Percentiles rank a stretch among this genome's conserved stretches.
These are phyloP conservation scores for Lipomyces chichibuensis DNA, from an alignment of 805 yeast genomes.

Conservation along the genomic window DNA sequence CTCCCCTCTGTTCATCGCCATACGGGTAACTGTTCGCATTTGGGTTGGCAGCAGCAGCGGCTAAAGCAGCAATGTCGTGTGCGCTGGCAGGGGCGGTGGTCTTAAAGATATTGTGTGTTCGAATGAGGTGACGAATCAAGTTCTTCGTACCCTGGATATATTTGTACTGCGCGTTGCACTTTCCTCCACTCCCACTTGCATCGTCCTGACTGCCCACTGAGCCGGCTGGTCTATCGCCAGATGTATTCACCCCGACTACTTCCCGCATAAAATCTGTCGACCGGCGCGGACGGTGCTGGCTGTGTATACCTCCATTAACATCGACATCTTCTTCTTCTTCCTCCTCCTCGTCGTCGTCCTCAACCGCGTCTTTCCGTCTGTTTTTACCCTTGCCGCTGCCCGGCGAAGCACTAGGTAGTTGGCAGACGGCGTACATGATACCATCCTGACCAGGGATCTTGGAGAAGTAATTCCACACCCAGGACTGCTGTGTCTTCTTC, in stretches of 20 bases:
- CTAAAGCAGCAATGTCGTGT: slow-evolving; percentile 10
- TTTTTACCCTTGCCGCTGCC: slow-evolving; percentile 4
- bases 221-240: slow-evolving; percentile 6
- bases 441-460: slow-evolving; percentile 30
- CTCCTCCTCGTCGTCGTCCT: slow-evolving; percentile 14
- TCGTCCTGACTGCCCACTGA: background rate
- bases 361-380: slow-evolving; percentile 5
- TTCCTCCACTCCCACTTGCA: slow-evolving; percentile 3
- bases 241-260: slow-evolving; percentile 4
- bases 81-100: slow-evolving; percentile 25
- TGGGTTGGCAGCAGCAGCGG: slow-evolving; percentile 6
- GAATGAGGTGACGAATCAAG: slow-evolving; percentile 33
- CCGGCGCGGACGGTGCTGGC: slow-evolving; percentile 1
- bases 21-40: slow-evolving; percentile 9
- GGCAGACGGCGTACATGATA: slow-evolving; percentile 32
- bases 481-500: slow-evolving; percentile 28
- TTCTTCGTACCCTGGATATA: slow-evolving; percentile 35
- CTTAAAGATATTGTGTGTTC: slow-evolving; percentile 31
- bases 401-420: slow-evolving; percentile 11
- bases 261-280: slow-evolving; percentile 15
- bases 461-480: slow-evolving; percentile 35
- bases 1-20: slow-evolving; percentile 22
- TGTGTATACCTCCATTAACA: background rate
- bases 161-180: slow-evolving; percentile 33
- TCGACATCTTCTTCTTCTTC: slow-evolving; percentile 21